Evolutionary conservation across 202 grass and related monocot species (phyloP).

Genomic region (Hordeum pubiflorum): DNA sequence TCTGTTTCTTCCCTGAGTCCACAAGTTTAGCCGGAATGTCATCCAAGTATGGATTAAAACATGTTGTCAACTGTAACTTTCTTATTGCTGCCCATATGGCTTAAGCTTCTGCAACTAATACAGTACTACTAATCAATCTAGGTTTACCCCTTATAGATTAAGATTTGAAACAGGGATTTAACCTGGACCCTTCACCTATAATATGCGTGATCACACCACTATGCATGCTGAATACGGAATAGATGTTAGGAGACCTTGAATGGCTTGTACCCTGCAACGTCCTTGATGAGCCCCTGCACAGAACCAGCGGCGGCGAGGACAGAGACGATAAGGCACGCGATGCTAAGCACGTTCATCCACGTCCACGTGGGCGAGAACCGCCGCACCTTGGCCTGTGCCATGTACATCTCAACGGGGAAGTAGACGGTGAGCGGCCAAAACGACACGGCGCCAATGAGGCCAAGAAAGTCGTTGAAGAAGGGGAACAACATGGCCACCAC

Average conservation of each 20-base stretch:
- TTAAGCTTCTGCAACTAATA: not conserved
- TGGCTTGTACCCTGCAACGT: slow-evolving; percentile 45
- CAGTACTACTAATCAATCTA: not conserved
- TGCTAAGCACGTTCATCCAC: slow-evolving; percentile 72
- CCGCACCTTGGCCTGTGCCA: slow-evolving; percentile 46
- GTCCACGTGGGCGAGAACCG: slow-evolving; percentile 62
- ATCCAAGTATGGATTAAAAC: not conserved
- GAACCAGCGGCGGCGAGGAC: slow-evolving; percentile 61
- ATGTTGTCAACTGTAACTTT: not conserved
- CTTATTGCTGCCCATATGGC: not conserved
- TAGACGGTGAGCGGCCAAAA: slow-evolving; percentile 96
- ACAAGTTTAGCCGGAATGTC: not conserved
- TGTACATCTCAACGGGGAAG: slow-evolving; percentile 95
- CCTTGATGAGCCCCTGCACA: slow-evolving; percentile 53
- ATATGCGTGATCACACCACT: not conserved
- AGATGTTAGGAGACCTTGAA: slow-evolving; percentile 61
- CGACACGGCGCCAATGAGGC: slow-evolving; percentile 66
- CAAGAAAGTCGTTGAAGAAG: slow-evolving; percentile 87
- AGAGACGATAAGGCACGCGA: slow-evolving; percentile 51
- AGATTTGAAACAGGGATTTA: not conserved
- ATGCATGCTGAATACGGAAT: not conserved
- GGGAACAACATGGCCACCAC: slow-evolving; percentile 60
- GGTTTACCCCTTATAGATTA: not conserved
- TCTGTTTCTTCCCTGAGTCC: not conserved
- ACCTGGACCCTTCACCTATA: not conserved